A percentile compares a stretch with the other conserved stretches of the same genome.
These are phyloP conservation scores for Melanogaster broomeanus DNA, from an alignment of 768 basidiomycete species.

Conservation along the genomic window DNA sequence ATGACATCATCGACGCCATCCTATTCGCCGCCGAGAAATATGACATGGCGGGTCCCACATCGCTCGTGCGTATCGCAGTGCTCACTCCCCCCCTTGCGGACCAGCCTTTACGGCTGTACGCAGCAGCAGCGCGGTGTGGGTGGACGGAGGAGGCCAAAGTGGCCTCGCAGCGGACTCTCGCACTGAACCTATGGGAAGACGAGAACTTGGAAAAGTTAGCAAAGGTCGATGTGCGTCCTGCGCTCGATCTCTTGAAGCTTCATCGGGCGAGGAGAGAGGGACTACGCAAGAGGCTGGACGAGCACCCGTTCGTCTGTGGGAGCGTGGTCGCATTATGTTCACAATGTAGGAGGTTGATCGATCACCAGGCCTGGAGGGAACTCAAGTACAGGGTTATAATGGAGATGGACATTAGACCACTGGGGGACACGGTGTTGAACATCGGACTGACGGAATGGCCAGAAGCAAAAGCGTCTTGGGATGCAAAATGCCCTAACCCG, in stretches of 20 bases:
- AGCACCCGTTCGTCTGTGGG: conserved; percentile 57
- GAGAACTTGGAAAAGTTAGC: conserved; percentile 46
- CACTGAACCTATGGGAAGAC: conserved; percentile 50
- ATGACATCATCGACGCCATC: conserved; percentile 56
- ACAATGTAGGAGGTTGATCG: conserved; percentile 48
- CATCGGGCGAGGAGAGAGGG: conserved; percentile 54
- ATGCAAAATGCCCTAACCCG: conserved; percentile 48
- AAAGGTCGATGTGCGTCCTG: conserved; percentile 50
- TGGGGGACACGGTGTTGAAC: conserved; percentile 57
- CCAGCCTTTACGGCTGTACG: conserved; percentile 54
- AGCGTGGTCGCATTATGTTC: conserved; percentile 45
- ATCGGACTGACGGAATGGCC: conserved; percentile 54
- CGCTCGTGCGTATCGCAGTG: conserved; percentile 59
- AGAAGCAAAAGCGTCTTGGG: conserved; percentile 64
- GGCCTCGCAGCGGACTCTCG: conserved; percentile 57
- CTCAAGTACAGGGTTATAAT: conserved; percentile 56
- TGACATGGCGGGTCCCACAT: conserved; percentile 66
- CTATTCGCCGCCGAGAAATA: conserved; percentile 69
- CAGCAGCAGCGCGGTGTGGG: conserved; percentile 54
- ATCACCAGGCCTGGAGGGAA: conserved; percentile 66
- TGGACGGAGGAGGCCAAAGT: conserved; percentile 58
- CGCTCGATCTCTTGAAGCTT: conserved; percentile 55
- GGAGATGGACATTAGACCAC: conserved; percentile 60
- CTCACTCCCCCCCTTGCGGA: conserved; percentile 51
- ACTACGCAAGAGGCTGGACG: conserved; percentile 49